Conservation (phyloP, 176 grass and related monocot species). For the Chrysopogon serrulatus region DNA sequence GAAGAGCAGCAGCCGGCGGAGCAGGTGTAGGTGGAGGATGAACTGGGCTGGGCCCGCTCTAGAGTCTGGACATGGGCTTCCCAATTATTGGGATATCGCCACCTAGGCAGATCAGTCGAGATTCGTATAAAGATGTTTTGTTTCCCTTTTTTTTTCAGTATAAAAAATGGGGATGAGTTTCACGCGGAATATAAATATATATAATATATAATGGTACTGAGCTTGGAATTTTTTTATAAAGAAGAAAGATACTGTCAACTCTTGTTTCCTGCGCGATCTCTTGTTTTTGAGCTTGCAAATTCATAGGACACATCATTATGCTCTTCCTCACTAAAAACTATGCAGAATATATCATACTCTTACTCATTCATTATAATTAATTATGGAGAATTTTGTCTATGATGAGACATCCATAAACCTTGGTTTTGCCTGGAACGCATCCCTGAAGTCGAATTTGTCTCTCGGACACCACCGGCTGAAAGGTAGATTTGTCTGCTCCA, state of each 20-base stretch:
- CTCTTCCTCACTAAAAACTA: not conserved
- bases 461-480: no score
- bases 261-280: not conserved
- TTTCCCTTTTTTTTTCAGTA: not conserved
- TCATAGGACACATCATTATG: not conserved
- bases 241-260: not conserved
- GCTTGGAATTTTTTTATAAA: no score
- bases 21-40: not conserved
- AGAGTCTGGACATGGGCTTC: slow-evolving; percentile 12
- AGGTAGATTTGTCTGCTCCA: no score
- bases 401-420: no score
- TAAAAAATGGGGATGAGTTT: not conserved
- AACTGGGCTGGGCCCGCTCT: not conserved
- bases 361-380: not conserved
- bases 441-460: no score
- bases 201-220: not conserved
- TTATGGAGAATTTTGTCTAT: no score
- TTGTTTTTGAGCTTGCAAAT: not conserved
- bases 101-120: slow-evolving; percentile 13
- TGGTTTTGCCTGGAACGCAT: no score
- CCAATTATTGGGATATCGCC: not conserved
- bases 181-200: not conserved
- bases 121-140: not conserved
- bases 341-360: not conserved
- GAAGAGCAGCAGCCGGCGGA: not conserved